phyloP scores from a whole-genome alignment of 1,284 basidiomycete genomes.

The Dichomitus squalens region DNA sequence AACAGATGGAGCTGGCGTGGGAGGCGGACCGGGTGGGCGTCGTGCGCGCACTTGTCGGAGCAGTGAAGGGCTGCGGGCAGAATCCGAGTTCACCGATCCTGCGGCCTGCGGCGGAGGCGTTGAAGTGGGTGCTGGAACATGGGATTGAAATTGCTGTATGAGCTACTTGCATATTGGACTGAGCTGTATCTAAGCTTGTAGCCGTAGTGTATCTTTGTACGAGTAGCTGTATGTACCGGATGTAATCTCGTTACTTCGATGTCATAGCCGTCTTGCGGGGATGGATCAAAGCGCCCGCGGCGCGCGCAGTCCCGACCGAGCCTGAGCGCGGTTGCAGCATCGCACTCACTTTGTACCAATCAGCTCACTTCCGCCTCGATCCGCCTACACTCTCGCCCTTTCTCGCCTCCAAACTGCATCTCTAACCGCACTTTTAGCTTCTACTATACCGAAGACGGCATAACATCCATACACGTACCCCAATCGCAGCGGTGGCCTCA shows the following conservation, averaged over 20 bases:
- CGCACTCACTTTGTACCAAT: constrained; percentile 7
- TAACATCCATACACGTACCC: constrained; percentile 1
- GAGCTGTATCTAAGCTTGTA: neutral
- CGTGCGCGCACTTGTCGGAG: constrained; percentile 47
- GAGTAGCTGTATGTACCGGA: too few species aligned
- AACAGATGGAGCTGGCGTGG: constrained; percentile 44
- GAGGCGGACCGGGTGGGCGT: constrained; percentile 56
- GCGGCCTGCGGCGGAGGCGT: constrained; percentile 46
- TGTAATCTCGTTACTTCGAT: too few species aligned
- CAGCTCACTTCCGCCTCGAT: constrained; percentile 2
- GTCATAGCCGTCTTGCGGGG: too few species aligned
- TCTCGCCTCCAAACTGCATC: neutral
- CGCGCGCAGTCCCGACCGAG: constrained; percentile 2
- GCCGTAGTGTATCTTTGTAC: neutral
- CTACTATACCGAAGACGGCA: neutral
- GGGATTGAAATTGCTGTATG: constrained; percentile 27
- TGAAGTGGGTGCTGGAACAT: constrained; percentile 41
- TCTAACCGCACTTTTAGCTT: neutral
- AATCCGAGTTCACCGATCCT: constrained; percentile 38
- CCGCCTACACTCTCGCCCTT: neutral
- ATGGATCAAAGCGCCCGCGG: constrained; percentile 6
- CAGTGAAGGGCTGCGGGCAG: constrained; percentile 43
- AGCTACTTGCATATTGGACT: neutral
- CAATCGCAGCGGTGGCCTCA: constrained; percentile 12
- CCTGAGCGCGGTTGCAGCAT: neutral